Evolutionary conservation across 2,329 filamentous ascomycete genomes (phyloP).

Genomic region (Cordyceps cicadae): DNA sequence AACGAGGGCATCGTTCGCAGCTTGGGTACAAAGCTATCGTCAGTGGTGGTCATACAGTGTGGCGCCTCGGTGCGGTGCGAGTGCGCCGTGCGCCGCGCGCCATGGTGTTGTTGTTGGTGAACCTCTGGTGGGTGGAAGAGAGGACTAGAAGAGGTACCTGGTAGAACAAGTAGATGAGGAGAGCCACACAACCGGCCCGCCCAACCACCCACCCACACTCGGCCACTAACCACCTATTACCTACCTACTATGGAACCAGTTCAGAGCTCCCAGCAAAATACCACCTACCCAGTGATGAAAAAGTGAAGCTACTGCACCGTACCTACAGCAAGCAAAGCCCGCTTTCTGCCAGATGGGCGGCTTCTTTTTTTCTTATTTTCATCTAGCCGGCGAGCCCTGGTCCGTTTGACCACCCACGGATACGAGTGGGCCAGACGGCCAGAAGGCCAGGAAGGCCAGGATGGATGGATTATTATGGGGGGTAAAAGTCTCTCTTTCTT

Average conservation of each 20-base stretch:
- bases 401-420: background rate
- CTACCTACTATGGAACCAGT: no score
- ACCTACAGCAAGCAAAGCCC: background rate
- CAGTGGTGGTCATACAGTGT: no score
- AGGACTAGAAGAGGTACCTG: no score
- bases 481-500: background rate
- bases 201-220: no score
- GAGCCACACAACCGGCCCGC: background rate
- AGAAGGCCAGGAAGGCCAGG: background rate
- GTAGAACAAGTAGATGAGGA: background rate
- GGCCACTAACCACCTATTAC: no score
- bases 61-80: background rate
- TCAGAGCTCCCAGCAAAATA: no score
- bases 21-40: no score
- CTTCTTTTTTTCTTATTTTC: background rate
- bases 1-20: no score
- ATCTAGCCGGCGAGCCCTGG: background rate
- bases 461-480: background rate
- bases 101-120: no score
- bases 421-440: background rate
- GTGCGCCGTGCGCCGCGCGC: background rate
- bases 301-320: background rate
- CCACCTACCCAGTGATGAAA: no score
- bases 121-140: no score
- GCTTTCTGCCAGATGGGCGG: slow-evolving; percentile 3